A percentile compares a stretch with the other conserved stretches of the same genome.
phyloP scores from a whole-genome alignment of 495 filamentous ascomycete species.

The Talaromyces proteolyticus region DNA sequence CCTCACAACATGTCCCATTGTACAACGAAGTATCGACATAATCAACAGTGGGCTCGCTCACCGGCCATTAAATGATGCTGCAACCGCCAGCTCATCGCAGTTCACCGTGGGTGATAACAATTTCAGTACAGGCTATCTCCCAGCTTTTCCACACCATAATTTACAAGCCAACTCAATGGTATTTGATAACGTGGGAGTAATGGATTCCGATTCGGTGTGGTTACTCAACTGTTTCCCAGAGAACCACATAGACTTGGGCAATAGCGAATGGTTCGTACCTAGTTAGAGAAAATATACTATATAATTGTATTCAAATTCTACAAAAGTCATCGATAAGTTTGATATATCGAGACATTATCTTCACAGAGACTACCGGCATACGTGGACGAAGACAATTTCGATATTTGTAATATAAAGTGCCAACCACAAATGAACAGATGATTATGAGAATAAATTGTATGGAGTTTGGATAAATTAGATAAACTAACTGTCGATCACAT shows the following conservation, averaged over 20 bases:
- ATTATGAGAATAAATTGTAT: too few species aligned
- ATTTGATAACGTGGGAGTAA: neutral
- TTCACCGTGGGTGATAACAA: neutral
- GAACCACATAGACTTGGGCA: neutral
- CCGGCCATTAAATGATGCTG: neutral
- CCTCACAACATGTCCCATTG: neutral
- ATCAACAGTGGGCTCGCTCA: neutral
- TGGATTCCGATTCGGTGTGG: neutral
- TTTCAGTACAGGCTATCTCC: neutral
- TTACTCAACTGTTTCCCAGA: neutral
- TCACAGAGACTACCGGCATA: too few species aligned
- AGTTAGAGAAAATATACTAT: too few species aligned
- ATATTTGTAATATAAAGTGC: too few species aligned
- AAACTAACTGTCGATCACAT: too few species aligned
- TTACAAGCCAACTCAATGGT: too few species aligned
- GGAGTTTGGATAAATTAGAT: too few species aligned
- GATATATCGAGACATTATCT: too few species aligned
- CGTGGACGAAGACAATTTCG: too few species aligned
- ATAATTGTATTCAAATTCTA: too few species aligned
- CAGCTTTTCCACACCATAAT: neutral
- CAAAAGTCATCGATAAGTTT: too few species aligned
- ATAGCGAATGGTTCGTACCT: neutral
- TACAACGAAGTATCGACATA: neutral
- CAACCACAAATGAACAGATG: too few species aligned
- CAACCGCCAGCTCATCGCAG: neutral